Percentiles rank a stretch among this genome's conserved stretches.
phyloP scores from a whole-genome alignment of 352 stramenopile species.

The Salisapilia sapeloensis region DNA sequence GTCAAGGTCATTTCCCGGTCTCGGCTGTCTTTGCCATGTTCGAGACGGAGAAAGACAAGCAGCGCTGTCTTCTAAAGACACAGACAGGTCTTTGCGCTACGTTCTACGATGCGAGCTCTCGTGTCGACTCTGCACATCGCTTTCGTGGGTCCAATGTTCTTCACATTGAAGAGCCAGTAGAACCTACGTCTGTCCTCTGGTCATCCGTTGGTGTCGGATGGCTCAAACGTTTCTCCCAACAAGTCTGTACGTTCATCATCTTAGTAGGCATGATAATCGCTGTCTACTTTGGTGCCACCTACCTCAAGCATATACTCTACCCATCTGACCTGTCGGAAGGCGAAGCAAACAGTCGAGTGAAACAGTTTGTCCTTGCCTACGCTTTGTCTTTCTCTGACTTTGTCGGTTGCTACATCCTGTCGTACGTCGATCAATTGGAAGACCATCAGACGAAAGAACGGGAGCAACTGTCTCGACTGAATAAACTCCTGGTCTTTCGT shows the following conservation, averaged over 20 bases:
- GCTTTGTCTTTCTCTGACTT: constrained; percentile 30
- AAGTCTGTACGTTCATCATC: constrained; percentile 23
- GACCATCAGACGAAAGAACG: constrained; percentile 47
- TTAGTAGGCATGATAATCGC: constrained; percentile 26
- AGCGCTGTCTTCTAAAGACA: constrained; percentile 24
- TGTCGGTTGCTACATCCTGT: constrained; percentile 38
- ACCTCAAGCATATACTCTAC: constrained; percentile 16
- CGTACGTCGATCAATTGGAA: constrained; percentile 34
- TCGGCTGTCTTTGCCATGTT: constrained; percentile 70
- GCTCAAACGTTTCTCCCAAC: constrained; percentile 14
- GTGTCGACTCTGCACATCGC: constrained; percentile 20
- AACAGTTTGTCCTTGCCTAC: constrained; percentile 36
- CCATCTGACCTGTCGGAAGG: constrained; percentile 9
- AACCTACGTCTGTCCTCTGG: constrained; percentile 57
- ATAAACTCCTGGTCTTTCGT: constrained; percentile 61
- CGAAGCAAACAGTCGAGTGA: constrained; percentile 13
- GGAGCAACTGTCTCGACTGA: constrained; percentile 57
- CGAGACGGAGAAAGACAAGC: constrained; percentile 46
- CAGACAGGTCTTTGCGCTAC: constrained; percentile 27
- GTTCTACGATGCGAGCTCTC: no score
- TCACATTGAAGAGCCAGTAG: constrained; percentile 34
- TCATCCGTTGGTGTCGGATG: constrained; percentile 35
- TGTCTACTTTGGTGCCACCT: constrained; percentile 27
- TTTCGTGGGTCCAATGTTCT: constrained; percentile 63
- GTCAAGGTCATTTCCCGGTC: constrained; percentile 16